Base-by-base conservation (phyloP, 495 filamentous ascomycete species). In the Hypoxylon fragiforme region DNA sequence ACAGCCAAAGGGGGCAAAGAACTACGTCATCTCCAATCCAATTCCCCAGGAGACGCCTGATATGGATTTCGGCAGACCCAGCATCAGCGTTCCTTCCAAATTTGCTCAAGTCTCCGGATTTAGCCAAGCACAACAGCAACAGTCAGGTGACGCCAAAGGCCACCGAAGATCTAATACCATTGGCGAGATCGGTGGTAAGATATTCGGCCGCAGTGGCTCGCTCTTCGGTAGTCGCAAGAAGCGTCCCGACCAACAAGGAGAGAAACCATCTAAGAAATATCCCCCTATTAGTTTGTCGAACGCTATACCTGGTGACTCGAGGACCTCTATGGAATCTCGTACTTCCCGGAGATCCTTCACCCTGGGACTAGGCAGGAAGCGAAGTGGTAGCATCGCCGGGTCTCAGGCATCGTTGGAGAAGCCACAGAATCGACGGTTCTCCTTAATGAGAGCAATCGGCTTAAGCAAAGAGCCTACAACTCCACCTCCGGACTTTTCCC, bases 121-220 rank as follows among this genome's bases (percentile, higher is more conserved):
- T 32, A 61, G 54, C 15, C 58, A 55, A 32, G 58, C 41, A 16
- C 54, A 53, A 18, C 54, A 53, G 32, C 54, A 57, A 21, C 58
- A 61, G 4, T 51, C 64, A 13, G 39, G 42, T 21, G 73, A 73
- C 32, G 59, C 43, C 16, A 89, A 87, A 70, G 84, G 86, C n/a
- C 92, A 97, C 75, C 92, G 90, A 71, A 80, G 92, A 55, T 95
- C 92, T 1, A 96, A 85, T 69, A 97, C 92, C 3, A 84, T 96
- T 60, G 86, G 89, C 28, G 86, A 89, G 50, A 82, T 92, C 49
- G 75, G 84, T 20, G 87, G 87, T 60, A 89, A 86, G 67, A 71
- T 95, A 11, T 88, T 96, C 69, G 83, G 88, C 49, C 84, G 91
- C 30, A 87, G 85, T 48, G 85, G 84, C 12, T 92, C 88, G 5